Percentiles rank a stretch among this genome's conserved stretches.
These are phyloP conservation scores for Penicillium canariense DNA, from an alignment of 495 filamentous ascomycete species.

Conservation along the genomic window DNA sequence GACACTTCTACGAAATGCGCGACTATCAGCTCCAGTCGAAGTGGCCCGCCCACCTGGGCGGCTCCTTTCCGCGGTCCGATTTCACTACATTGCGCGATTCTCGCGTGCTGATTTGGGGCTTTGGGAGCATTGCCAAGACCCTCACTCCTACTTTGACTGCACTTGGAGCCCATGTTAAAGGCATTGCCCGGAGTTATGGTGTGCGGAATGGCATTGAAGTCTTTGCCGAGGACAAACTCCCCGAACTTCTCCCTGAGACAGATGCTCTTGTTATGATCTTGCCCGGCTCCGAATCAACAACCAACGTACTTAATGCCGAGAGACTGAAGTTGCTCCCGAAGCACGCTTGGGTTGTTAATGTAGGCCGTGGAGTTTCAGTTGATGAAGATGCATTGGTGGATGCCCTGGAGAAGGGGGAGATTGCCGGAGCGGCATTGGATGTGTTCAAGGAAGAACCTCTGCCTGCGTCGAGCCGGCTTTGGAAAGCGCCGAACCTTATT, in stretches of 20 bases:
- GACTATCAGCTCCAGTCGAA: constrained; percentile 50
- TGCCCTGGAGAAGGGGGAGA: constrained; percentile 53
- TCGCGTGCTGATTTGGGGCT: constrained; percentile 31
- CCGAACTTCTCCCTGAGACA: constrained; percentile 22
- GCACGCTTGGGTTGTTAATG: constrained; percentile 65
- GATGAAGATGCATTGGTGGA: constrained; percentile 66
- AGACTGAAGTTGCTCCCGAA: constrained; percentile 41
- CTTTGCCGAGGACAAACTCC: constrained; percentile 35
- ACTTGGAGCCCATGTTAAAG: constrained; percentile 26
- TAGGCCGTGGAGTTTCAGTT: constrained; percentile 65
- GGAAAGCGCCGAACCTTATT: constrained; percentile 51
- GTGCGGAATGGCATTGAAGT: constrained; percentile 43
- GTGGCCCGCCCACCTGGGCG: constrained; percentile 58
- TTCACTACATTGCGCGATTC: constrained; percentile 57
- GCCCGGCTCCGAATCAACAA: constrained; percentile 25
- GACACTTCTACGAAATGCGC: constrained; percentile 57
- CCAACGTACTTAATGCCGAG: constrained; percentile 26
- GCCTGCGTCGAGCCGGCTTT: constrained; percentile 46
- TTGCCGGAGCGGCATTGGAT: constrained; percentile 60
- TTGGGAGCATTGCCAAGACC: constrained; percentile 35
- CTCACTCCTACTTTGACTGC: constrained; percentile 28
- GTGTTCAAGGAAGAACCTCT: constrained; percentile 61
- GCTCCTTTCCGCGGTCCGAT: constrained; percentile 49
- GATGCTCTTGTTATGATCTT: constrained; percentile 34
- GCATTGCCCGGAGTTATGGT: constrained; percentile 25